Conservation (phyloP, 208 protist genomes). For the Wallacemonas collosoma region DNA sequence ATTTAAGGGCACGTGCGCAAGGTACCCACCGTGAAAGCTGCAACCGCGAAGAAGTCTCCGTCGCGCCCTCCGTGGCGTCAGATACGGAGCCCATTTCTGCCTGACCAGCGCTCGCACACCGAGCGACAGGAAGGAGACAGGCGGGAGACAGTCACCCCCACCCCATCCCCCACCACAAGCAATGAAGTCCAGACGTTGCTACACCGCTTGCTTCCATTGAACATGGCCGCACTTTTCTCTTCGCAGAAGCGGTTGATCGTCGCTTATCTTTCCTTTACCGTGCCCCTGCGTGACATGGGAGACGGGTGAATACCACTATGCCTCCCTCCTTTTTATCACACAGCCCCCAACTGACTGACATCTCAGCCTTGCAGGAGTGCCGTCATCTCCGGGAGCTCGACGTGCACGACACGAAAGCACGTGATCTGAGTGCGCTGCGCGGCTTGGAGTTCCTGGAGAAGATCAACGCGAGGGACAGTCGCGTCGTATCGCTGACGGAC, state of each 20-base stretch:
- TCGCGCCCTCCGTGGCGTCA: not conserved
- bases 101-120: not conserved
- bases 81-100: slow-evolving; percentile 12
- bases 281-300: not conserved
- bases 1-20: slow-evolving; percentile 1
- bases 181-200: not conserved
- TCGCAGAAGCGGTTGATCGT: too few relatives aligned
- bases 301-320: not conserved
- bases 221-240: too few relatives aligned
- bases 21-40: not conserved
- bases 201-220: too few relatives aligned
- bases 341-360: not conserved
- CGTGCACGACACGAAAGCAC: not conserved
- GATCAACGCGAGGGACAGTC: not conserved
- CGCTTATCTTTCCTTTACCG: too few relatives aligned
- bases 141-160: not conserved
- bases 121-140: not conserved
- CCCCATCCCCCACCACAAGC: not conserved
- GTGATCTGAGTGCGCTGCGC: not conserved
- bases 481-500: too few relatives aligned
- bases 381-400: not conserved
- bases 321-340: not conserved
- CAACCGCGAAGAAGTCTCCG: not conserved
- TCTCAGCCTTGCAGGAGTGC: not conserved
- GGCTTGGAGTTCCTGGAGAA: not conserved